Conservation (phyloP, 257 asterid genomes). For the Coffea eugenioides region DNA sequence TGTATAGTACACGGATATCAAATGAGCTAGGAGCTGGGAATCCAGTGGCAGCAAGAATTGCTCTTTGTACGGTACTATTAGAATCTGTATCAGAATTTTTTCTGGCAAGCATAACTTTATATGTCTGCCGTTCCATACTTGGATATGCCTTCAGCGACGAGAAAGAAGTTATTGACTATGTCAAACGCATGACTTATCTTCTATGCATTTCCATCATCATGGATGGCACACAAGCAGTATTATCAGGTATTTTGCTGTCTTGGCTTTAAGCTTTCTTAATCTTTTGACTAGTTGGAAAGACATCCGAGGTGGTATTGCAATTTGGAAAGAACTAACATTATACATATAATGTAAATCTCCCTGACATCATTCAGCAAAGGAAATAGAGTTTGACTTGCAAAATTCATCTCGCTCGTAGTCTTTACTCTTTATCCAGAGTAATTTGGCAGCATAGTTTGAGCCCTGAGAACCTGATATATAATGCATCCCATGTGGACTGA, state of each 20-base stretch:
- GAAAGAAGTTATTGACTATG: neutral
- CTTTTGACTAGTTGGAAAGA: neutral
- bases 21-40: slow-evolving; percentile 81
- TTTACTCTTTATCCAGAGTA: too few species aligned
- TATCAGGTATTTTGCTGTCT: slow-evolving; percentile 43
- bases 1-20: slow-evolving; percentile 59
- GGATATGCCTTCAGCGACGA: too few species aligned
- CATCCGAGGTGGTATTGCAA: neutral
- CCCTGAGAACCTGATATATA: too few species aligned
- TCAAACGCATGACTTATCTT: slow-evolving; percentile 56
- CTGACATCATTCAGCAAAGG: neutral
- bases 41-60: slow-evolving; percentile 47
- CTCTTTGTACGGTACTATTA: slow-evolving; percentile 39
- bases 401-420: too few species aligned
- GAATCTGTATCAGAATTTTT: slow-evolving; percentile 46
- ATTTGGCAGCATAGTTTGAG: too few species aligned
- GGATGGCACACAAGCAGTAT: slow-evolving; percentile 60
- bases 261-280: neutral
- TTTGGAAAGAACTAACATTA: neutral
- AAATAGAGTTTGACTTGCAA: too few species aligned
- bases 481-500: too few species aligned
- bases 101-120: slow-evolving; percentile 36
- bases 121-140: slow-evolving; percentile 26
- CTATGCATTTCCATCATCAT: slow-evolving; percentile 48
- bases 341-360: too few species aligned